Percentiles rank a stretch among this genome's conserved stretches.
Evolutionary conservation across 2,329 filamentous ascomycete genomes (phyloP).

Genomic region (Blastomyces parvus): DNA sequence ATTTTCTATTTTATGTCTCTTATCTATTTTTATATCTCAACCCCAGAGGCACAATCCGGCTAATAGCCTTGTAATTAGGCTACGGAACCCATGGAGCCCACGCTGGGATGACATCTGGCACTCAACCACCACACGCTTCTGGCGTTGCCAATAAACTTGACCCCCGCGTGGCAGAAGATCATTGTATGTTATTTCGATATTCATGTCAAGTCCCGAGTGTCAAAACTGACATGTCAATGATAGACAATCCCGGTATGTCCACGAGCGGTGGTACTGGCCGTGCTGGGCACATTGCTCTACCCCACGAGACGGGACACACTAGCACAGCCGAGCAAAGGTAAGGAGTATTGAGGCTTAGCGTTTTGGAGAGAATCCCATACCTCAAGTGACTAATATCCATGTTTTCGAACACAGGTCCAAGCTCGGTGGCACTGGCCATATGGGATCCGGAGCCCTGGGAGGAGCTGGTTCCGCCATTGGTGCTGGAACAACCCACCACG

Average conservation of each 20-base stretch:
- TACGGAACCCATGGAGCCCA: slow-evolving; percentile 9
- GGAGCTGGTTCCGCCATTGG: neutral
- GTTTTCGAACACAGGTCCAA: neutral
- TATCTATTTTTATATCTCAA: neutral
- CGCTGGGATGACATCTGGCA: neutral
- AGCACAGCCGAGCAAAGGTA: neutral
- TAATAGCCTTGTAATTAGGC: neutral
- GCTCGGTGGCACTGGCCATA: neutral
- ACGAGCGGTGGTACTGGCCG: neutral
- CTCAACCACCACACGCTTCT: slow-evolving; percentile 26
- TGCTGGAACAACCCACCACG: slow-evolving; percentile 13
- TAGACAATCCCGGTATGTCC: neutral
- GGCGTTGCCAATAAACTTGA: slow-evolving; percentile 34
- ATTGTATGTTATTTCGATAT: neutral
- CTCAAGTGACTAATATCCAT: neutral
- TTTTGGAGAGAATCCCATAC: neutral
- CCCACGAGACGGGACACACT: neutral
- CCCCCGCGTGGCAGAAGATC: slow-evolving; percentile 29
- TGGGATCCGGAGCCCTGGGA: neutral
- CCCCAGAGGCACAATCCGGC: neutral
- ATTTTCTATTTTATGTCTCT: neutral
- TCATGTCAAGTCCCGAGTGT: neutral
- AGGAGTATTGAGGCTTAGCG: neutral
- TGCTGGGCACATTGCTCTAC: neutral
- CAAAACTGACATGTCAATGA: neutral